These are phyloP conservation scores for Trichoderma lentiforme DNA, from an alignment of 2,329 filamentous ascomycete genomes.

Conservation along the genomic window DNA sequence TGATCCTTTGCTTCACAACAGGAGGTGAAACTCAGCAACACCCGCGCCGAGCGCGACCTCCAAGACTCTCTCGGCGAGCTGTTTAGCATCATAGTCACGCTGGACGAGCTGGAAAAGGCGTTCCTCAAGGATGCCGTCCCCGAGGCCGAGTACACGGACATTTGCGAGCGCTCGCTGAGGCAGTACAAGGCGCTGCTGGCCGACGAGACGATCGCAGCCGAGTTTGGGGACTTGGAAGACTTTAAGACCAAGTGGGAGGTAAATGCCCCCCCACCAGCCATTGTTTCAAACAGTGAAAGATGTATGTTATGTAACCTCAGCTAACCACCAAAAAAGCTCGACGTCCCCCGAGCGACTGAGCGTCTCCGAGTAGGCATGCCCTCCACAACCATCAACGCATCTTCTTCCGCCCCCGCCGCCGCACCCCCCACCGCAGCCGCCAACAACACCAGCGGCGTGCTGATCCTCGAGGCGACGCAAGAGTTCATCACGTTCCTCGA, in stretches of 20 bases:
- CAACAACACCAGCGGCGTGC: constrained; percentile 53
- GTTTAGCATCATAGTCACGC: constrained; percentile 93
- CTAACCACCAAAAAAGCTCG: constrained; percentile 57
- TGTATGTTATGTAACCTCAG: background rate
- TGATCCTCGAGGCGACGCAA: constrained; percentile 89
- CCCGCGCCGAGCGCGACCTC: constrained; percentile 82
- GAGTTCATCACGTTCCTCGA: constrained; percentile 99
- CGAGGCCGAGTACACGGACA: constrained; percentile 92
- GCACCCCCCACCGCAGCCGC: constrained; percentile 42
- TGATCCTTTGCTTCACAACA: constrained; percentile 37
- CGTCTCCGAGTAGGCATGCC: constrained; percentile 89
- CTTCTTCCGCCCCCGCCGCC: constrained; percentile 44
- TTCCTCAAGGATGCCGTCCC: constrained; percentile 93
- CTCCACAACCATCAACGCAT: constrained; percentile 67
- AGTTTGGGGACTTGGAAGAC: constrained; percentile 82
- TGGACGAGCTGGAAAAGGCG: constrained; percentile 93
- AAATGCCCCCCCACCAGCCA: constrained; percentile 33
- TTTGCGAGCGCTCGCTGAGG: constrained; percentile 87
- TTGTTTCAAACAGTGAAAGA: background rate
- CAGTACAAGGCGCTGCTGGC: constrained; percentile 95
- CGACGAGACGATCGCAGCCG: constrained; percentile 84
- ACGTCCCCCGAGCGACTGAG: constrained; percentile 91
- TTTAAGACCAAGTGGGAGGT: constrained; percentile 94
- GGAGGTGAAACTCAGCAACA: constrained; percentile 91
- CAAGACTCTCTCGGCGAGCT: constrained; percentile 96